Base-by-base conservation (phyloP, 257 asterid genomes). In the Capsicum chinense region DNA sequence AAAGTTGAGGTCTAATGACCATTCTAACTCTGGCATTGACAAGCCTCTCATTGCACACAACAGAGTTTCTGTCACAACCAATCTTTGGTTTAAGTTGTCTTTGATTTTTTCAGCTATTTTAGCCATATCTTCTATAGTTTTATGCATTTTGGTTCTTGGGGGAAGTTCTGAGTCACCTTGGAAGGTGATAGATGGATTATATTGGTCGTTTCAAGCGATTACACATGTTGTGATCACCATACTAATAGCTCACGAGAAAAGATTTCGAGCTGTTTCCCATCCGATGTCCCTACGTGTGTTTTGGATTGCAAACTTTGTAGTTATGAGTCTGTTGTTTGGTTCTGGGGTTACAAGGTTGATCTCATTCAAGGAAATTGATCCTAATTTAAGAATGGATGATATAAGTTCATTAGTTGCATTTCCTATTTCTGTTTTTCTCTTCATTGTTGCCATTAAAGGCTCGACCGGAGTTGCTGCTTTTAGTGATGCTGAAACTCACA, bases 191-290 rank as follows among this genome's bases (percentile, higher is more conserved):
- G 90, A 95, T 84, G 97, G 91, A 19, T 54, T 92, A 16, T 91
- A 71, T 85, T 97, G 98, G 98, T 59, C 90, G 86, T 79, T 90
- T 48, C 97, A 92, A 87, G 95, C 92, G 0, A 21, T 92, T 44
- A 86, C 92, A 74, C 92, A 92, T 86, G 60, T 70, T 4, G 91
- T 87, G 1, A 89, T 91, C 26, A 87, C 85, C n/a, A 81, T 89
- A 7, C 69, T 97, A 13, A 84, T 94, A 52, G 83, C 58, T 59
- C 96, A 97, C 56, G 96, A 93, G 92, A 93, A 90, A 93, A 93
- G 88, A 56, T 94, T 93, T 71, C 87, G 48, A 63, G 95, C 97
- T 16, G 73, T 79, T 9, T 68, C 63, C 2, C 99, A 97, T 86
- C 98, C 97, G 0, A 44, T 88, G 69, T 64, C 93, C 67, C 93